Evolutionary conservation across 352 stramenopile genomes (phyloP).

Genomic region (Phytopythium chamaehyphon): DNA sequence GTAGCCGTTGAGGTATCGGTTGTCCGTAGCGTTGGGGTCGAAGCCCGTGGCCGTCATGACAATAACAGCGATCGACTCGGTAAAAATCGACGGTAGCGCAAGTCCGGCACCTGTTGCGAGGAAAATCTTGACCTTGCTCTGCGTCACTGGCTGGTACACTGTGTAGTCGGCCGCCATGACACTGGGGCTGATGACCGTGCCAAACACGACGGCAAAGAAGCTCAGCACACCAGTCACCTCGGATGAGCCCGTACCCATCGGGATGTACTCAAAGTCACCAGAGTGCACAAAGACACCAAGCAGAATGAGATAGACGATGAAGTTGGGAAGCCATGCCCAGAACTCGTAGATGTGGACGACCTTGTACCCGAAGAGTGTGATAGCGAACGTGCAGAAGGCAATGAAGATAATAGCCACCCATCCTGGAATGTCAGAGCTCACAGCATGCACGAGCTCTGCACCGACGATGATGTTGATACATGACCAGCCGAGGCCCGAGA

Average conservation of each 20-base stretch:
- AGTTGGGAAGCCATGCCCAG: conserved; percentile 38
- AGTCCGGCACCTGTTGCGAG: conserved; percentile 26
- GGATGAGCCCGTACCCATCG: conserved; percentile 77
- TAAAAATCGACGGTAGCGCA: conserved; percentile 30
- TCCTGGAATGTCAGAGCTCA: conserved; percentile 28
- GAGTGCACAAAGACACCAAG: conserved; percentile 86
- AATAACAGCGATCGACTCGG: conserved; percentile 27
- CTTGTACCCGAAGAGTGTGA: conserved; percentile 44
- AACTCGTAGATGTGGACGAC: conserved; percentile 43
- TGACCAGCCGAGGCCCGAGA: conserved; percentile 32
- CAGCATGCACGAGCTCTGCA: conserved; percentile 31
- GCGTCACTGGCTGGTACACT: conserved; percentile 28
- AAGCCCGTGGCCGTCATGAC: conserved; percentile 32
- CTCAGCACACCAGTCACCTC: conserved; percentile 26
- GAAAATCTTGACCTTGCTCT: conserved; percentile 43
- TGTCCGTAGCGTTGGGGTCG: conserved; percentile 12
- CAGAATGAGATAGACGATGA: conserved; percentile 39
- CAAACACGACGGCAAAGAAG: conserved; percentile 6
- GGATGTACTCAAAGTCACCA: conserved; percentile 89
- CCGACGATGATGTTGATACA: conserved; percentile 41
- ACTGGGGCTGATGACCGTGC: conserved; percentile 25
- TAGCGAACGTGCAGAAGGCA: conserved; percentile 30
- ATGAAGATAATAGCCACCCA: conserved; percentile 44
- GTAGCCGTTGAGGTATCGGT: conserved; percentile 29
- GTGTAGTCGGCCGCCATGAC: conserved; percentile 38